These are phyloP conservation scores for Physcomitrium patens DNA, from an alignment of 225 moss, liverwort and hornwort genomes.

Conservation along the genomic window DNA sequence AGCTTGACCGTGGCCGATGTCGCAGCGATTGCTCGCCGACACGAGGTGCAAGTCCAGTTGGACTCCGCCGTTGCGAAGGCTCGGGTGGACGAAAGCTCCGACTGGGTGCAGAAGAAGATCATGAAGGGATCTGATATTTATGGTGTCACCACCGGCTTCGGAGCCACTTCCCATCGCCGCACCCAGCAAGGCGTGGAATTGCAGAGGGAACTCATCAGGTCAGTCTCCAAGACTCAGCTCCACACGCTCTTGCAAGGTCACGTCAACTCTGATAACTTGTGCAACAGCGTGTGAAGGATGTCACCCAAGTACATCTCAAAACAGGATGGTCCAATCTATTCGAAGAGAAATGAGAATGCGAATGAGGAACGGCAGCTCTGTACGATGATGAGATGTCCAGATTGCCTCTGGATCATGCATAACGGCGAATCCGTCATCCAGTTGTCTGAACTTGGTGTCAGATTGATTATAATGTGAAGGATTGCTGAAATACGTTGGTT, in stretches of 20 bases:
- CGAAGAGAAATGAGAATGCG: too few species aligned
- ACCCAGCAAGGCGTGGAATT: slow-evolving; percentile 56
- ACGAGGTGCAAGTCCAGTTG: slow-evolving; percentile 41
- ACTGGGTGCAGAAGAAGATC: slow-evolving; percentile 53
- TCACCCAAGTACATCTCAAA: too few species aligned
- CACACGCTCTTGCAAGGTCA: not conserved
- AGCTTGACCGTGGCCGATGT: slow-evolving; percentile 52
- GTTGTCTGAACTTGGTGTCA: too few species aligned
- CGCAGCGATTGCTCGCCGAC: slow-evolving; percentile 48
- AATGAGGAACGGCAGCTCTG: too few species aligned
- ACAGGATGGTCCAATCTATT: too few species aligned
- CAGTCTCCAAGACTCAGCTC: not conserved
- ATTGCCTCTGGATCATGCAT: too few species aligned
- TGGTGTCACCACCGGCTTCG: slow-evolving; percentile 55
- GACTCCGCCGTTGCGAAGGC: slow-evolving; percentile 45
- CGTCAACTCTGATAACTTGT: not conserved
- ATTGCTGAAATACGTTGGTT: not conserved
- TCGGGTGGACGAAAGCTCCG: slow-evolving; percentile 52
- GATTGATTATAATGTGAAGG: not conserved
- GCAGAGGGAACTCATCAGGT: slow-evolving; percentile 60
- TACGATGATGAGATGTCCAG: too few species aligned
- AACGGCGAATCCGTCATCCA: too few species aligned
- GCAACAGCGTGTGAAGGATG: too few species aligned
- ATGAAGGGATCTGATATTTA: slow-evolving; percentile 58
- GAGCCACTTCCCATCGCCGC: slow-evolving; percentile 49